phyloP scores from a whole-genome alignment of 2,329 filamentous ascomycete species.

The Sphaerulina musiva region DNA sequence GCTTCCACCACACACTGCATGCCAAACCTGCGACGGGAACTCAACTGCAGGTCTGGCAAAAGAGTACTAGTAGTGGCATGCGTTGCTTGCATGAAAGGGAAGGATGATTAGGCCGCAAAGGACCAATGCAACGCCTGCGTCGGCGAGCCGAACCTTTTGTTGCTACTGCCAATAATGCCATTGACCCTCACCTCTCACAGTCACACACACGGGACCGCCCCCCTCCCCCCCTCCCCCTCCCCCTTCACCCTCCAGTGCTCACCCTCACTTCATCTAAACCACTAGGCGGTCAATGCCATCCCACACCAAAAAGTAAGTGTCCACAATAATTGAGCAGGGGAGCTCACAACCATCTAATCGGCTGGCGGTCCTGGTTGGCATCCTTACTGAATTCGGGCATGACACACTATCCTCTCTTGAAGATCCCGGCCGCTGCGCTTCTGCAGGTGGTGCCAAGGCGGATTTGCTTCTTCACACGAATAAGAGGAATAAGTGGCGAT shows the following conservation, averaged over 20 bases:
- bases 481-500: not conserved
- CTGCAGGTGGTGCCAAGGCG: constrained; percentile 2
- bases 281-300: constrained; percentile 12
- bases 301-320: not conserved
- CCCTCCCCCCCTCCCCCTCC: not conserved
- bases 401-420: constrained; percentile 9
- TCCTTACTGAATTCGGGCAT: constrained; percentile 7
- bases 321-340: constrained; percentile 4
- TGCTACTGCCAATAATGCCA: not conserved
- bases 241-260: not conserved
- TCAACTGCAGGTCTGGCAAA: constrained; percentile 8
- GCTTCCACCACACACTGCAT: constrained; percentile 7
- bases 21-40: constrained; percentile 14
- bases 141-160: constrained; percentile 19
- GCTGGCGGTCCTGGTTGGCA: constrained; percentile 7
- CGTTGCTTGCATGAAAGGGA: constrained; percentile 5
- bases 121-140: constrained; percentile 17
- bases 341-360: constrained; percentile 1
- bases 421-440: constrained; percentile 3
- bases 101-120: constrained; percentile 14
- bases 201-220: too few relatives aligned
- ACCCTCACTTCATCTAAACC: not conserved
- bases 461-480: not conserved
- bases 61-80: not conserved
- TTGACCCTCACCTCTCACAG: not conserved